Conservation (phyloP, 2,329 filamentous ascomycete genomes). For the Aspergillus viridinutans region DNA sequence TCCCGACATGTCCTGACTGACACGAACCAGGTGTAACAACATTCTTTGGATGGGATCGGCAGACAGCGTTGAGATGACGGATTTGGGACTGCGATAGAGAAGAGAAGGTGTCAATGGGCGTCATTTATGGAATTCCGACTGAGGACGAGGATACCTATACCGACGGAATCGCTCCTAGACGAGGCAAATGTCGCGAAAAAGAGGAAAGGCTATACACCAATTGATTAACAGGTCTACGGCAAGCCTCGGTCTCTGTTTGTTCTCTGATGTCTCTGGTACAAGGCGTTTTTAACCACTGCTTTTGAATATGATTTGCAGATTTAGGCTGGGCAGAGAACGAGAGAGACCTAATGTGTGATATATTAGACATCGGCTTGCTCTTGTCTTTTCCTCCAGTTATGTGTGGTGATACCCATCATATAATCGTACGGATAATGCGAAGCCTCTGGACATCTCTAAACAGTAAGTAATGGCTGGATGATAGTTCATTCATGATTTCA, state of each 20-base stretch:
- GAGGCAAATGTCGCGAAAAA: conserved; percentile 4
- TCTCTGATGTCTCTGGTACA: conserved; percentile 10
- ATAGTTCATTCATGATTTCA: no score
- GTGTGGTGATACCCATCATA: background rate
- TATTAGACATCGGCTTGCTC: background rate
- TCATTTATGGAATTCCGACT: conserved; percentile 6
- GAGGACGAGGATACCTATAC: conserved; percentile 13
- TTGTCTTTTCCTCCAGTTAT: background rate
- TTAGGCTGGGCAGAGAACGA: background rate
- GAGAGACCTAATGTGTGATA: background rate
- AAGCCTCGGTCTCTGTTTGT: conserved; percentile 12
- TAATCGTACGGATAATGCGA: background rate
- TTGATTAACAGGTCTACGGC: background rate
- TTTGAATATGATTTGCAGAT: conserved; percentile 8
- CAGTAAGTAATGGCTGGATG: background rate
- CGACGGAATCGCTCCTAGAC: conserved; percentile 5
- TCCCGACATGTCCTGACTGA: background rate
- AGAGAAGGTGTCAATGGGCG: conserved; percentile 19
- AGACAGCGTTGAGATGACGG: conserved; percentile 48
- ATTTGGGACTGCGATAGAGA: conserved; percentile 33
- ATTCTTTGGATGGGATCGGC: conserved; percentile 81
- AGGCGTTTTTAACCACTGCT: conserved; percentile 18
- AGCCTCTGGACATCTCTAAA: background rate
- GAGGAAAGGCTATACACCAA: background rate
- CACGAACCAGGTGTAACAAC: conserved; percentile 74